phyloP scores from a whole-genome alignment of 345 rosid genomes.

The Eucalyptus decipiens region DNA sequence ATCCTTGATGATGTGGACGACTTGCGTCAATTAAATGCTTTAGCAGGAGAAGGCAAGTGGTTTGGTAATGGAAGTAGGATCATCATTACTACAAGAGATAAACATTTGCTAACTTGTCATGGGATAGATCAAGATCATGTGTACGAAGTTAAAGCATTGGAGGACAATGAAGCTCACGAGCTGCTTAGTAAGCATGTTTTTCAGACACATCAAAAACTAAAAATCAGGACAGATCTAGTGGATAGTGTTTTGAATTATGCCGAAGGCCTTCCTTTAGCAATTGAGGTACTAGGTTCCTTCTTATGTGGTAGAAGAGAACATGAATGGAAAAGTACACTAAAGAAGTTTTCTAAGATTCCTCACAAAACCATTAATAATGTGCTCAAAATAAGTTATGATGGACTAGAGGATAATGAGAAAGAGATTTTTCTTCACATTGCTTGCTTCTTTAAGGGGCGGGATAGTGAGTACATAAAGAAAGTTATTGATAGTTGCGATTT shows the following conservation, averaged over 20 bases:
- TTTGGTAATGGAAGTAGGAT: background rate
- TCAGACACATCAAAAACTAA: accelerated
- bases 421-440: background rate
- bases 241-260: background rate
- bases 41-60: background rate
- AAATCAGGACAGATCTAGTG: background rate
- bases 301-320: background rate
- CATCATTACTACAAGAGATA: background rate
- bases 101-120: background rate
- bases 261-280: background rate
- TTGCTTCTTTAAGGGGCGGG: accelerated
- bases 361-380: background rate
- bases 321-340: background rate
- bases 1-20: background rate
- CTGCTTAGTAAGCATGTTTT: background rate
- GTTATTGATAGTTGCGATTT: background rate
- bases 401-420: background rate
- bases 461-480: no score
- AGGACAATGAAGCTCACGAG: accelerated
- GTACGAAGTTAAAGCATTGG: background rate
- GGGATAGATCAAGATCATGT: background rate
- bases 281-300: background rate
- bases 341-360: background rate
- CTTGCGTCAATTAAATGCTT: background rate
- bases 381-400: background rate